Conservation (phyloP, 768 basidiomycete species). For the Trametes coccinea region DNA sequence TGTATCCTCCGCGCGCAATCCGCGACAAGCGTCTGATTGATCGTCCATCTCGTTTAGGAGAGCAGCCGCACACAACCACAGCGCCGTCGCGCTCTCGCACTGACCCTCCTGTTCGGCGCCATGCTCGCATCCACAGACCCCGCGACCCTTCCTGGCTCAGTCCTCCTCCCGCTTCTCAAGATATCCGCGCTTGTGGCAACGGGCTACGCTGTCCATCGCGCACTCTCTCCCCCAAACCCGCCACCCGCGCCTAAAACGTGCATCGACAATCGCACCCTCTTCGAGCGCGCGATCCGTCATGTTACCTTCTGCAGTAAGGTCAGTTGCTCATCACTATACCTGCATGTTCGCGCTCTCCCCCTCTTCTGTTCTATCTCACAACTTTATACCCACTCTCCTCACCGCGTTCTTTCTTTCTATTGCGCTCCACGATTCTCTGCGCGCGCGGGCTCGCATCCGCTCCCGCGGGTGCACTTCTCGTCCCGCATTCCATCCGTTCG, state of each 20-base stretch:
- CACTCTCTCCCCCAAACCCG: slow-evolving; percentile 29
- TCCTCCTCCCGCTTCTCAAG: slow-evolving; percentile 20
- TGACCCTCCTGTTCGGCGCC: not conserved
- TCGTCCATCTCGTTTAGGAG: not conserved
- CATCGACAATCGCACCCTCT: slow-evolving; percentile 24
- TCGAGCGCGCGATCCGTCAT: slow-evolving; percentile 28
- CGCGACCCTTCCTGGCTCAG: not conserved
- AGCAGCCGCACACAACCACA: not conserved
- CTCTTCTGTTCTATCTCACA: not conserved
- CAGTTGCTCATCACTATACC: not conserved
- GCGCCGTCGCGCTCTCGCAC: not conserved
- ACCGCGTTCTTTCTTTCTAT: not conserved
- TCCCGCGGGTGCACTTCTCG: slow-evolving; percentile 3
- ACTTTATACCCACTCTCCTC: not conserved
- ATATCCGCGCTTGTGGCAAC: slow-evolving; percentile 25
- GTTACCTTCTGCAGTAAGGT: slow-evolving; percentile 32
- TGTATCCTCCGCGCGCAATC: not conserved
- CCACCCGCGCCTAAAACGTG: slow-evolving; percentile 25
- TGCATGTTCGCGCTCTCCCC: not conserved
- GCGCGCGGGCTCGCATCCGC: not conserved
- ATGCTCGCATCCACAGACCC: slow-evolving; percentile 4
- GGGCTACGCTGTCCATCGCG: slow-evolving; percentile 24
- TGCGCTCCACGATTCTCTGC: not conserved
- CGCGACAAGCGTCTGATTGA: not conserved
- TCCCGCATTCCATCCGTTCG: slow-evolving; percentile 1